Conservation (phyloP, 2,329 filamentous ascomycete species). For the Tolypocladium tundrense region DNA sequence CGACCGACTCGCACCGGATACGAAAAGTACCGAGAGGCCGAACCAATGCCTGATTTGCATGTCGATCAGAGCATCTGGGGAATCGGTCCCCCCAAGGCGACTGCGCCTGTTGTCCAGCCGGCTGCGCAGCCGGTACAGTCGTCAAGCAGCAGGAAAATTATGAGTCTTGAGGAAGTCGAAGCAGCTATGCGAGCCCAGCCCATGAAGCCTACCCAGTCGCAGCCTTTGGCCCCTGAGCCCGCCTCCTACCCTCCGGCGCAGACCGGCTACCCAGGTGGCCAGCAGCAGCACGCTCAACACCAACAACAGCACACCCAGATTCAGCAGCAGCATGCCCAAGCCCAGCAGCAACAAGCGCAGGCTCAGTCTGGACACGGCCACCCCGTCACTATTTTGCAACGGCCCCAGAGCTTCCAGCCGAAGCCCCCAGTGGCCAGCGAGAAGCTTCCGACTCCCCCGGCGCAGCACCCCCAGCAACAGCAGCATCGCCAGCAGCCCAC, state of each 20-base stretch:
- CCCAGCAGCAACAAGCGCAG: constrained; percentile 20
- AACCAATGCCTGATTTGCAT: constrained; percentile 80
- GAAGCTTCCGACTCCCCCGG: constrained; percentile 13
- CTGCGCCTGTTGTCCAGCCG: constrained; percentile 18
- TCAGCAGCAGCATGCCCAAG: constrained; percentile 15
- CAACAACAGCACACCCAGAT: constrained; percentile 6
- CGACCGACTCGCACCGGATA: constrained; percentile 73
- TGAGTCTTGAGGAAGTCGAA: constrained; percentile 96
- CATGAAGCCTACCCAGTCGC: constrained; percentile 32
- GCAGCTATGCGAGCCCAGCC: constrained; percentile 74
- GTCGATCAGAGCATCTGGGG: constrained; percentile 93
- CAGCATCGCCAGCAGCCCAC: constrained; percentile 44
- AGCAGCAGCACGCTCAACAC: constrained; percentile 6
- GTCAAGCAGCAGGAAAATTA: constrained; percentile 57
- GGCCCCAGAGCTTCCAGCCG: constrained; percentile 33
- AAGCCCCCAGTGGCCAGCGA: constrained; percentile 29
- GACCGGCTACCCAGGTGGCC: constrained; percentile 12
- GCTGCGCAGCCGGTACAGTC: constrained; percentile 13
- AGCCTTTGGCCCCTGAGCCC: constrained; percentile 23
- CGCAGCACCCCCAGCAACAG: constrained; percentile 11
- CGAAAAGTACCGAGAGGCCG: constrained; percentile 78
- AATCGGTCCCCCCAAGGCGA: constrained; percentile 46
- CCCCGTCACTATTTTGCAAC: constrained; percentile 45
- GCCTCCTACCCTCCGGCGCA: constrained; percentile 15
- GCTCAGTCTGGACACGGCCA: constrained; percentile 30